Evolutionary conservation across 1,139 yeast genomes (phyloP), one percentile per base, ranked within the genome.

Genomic region (Diutina ranongensis): DNA sequence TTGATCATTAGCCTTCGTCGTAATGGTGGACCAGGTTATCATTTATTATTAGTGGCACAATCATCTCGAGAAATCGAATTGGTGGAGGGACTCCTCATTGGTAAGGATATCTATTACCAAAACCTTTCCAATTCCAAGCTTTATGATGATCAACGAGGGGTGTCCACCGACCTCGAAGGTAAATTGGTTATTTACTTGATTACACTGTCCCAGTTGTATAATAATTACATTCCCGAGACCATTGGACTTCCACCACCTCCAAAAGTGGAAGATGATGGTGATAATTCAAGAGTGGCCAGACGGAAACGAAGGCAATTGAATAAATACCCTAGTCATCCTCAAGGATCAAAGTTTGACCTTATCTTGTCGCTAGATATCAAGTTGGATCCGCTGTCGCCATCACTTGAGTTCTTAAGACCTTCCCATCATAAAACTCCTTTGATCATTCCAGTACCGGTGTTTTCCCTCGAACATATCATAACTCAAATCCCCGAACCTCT

Each of bases 31-130:
- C 40, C 40, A 31, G 46, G 52, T 47, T 49, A 46, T 45, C 60
- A 71, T 35, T 55, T 80, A 20, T 61, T 78, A 40, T 68, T 83
- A n/a, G 73, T 80, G 3, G 80, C 86, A 0, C 72, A 73, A 38
- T 74, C 71, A 52, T 71, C 80, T 33, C 79, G 81, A 54, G 92
- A 83, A 55, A 60, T 83, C 54, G 94, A 83, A 54, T 61, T 82
- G 40, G 67, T 83, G 3, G 94, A 83, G 56, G 82, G 86, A 0
- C 62, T 80, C 21, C 58, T 82, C 18, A 65, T 82, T 27, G 92
- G 92, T 0, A 77, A 82, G 54, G 60, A 66, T 35, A 58, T 79
- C 27, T 67, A 68, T 49, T 80, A 81, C 55, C 71, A 71, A 50
- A 72, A 86, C 54, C 69, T 78, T 48, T 76, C 84, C 38, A 81